A percentile compares a stretch with the other conserved stretches of the same genome.
Conservation (phyloP, 805 yeast species). For the Ascoidea tarda region DNA sequence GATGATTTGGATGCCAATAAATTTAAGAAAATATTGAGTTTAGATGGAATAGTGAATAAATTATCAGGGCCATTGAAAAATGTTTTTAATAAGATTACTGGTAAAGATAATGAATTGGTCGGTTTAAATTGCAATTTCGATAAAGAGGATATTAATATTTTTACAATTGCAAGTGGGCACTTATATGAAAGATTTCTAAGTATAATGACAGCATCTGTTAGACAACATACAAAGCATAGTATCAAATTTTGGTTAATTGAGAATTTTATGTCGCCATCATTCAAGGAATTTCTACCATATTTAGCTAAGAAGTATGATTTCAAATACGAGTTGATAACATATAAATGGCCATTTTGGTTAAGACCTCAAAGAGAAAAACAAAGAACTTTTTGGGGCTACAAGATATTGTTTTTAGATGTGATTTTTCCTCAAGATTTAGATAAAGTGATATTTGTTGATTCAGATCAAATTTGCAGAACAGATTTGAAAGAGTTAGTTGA, state of each 20-base stretch:
- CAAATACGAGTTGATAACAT: constrained; percentile 64
- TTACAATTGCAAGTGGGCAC: constrained; percentile 75
- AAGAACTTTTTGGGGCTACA: constrained; percentile 79
- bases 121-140: background rate
- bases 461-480: constrained; percentile 69
- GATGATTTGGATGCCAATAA: background rate
- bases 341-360: constrained; percentile 90
- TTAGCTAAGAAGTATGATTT: constrained; percentile 47
- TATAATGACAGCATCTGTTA: constrained; percentile 73
- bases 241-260: constrained; percentile 83
- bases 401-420: constrained; percentile 75
- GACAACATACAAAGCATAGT: constrained; percentile 44
- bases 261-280: constrained; percentile 60
- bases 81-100: background rate
- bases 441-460: constrained; percentile 74
- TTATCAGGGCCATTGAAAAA: background rate
- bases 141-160: constrained; percentile 61
- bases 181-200: constrained; percentile 59
- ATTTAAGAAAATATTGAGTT: background rate
- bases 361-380: constrained; percentile 66
- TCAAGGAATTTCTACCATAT: constrained; percentile 43
- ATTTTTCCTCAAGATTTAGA: constrained; percentile 68
- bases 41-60: background rate
- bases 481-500: constrained; percentile 59
- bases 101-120: background rate